phyloP scores from a whole-genome alignment of 768 basidiomycete genomes.

The Gloeostereum incarnatum region DNA sequence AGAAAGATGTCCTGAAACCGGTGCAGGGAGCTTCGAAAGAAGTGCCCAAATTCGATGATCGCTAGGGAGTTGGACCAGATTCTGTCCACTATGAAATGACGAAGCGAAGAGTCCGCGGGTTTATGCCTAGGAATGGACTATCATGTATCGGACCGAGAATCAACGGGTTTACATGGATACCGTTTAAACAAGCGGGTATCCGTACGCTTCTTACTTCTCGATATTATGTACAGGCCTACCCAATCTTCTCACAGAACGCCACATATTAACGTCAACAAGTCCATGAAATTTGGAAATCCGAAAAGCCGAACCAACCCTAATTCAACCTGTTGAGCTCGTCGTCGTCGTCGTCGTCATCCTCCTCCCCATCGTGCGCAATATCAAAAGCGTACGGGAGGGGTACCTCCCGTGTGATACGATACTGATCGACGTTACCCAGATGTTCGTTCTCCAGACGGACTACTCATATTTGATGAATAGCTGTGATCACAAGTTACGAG shows the following conservation, averaged over 20 bases:
- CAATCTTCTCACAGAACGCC: too few species aligned
- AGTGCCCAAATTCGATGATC: slow-evolving; percentile 74
- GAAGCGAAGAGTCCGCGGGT: background rate
- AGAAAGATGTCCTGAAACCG: background rate
- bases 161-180: too few species aligned
- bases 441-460: slow-evolving; percentile 89
- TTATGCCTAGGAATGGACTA: too few species aligned
- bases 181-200: background rate
- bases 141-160: too few species aligned
- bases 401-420: slow-evolving; percentile 79
- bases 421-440: slow-evolving; percentile 87
- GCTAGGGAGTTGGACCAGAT: slow-evolving; percentile 69
- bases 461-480: slow-evolving; percentile 14
- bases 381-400: slow-evolving; percentile 72
- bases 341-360: slow-evolving; percentile 38
- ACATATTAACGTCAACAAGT: too few species aligned
- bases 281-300: too few species aligned
- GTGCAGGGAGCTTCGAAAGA: slow-evolving; percentile 57
- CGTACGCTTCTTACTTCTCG: background rate
- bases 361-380: slow-evolving; percentile 28
- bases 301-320: too few species aligned
- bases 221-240: background rate
- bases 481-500: background rate
- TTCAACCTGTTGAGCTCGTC: too few species aligned
- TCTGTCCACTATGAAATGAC: slow-evolving; percentile 56